Percentiles rank a stretch among this genome's conserved stretches.
Conservation (phyloP, 257 asterid species). For the Solanum peruvianum region DNA sequence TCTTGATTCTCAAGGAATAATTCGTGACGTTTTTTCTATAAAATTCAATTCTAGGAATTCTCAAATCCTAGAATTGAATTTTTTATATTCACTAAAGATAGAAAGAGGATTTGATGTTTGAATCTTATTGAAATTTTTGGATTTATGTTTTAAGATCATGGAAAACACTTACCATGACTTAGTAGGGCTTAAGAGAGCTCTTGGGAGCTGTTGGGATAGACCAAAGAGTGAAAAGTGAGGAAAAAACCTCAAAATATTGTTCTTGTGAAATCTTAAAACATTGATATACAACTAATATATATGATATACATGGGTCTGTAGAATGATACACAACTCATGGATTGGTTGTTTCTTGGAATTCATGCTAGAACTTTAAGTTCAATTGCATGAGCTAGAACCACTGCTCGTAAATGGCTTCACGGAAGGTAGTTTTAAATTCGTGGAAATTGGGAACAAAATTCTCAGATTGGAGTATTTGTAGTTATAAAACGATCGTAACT, state of each 20-base stretch:
- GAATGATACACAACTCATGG: neutral
- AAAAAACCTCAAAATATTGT: neutral
- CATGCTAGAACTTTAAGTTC: neutral
- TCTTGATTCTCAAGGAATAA: no score
- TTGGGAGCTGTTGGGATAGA: neutral
- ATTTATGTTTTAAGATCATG: neutral
- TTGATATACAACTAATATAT: no score
- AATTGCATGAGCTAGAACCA: neutral
- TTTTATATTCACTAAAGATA: neutral
- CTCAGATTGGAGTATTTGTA: neutral
- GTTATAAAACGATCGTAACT: neutral
- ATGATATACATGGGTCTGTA: neutral
- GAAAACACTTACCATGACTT: neutral
- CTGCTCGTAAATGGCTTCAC: neutral
- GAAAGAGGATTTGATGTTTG: neutral
- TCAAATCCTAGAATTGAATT: neutral
- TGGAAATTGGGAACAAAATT: neutral
- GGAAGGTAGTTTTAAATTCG: neutral
- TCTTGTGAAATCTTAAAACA: no score
- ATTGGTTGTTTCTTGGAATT: neutral
- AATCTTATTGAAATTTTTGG: neutral
- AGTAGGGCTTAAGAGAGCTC: neutral
- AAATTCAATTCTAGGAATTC: neutral
- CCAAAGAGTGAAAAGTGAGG: neutral
- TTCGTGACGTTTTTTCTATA: neutral